Percentiles rank a stretch among this genome's conserved stretches.
These are phyloP conservation scores for Fusarium protoensiforme DNA, from an alignment of 2,329 filamentous ascomycete genomes.

Conservation along the genomic window DNA sequence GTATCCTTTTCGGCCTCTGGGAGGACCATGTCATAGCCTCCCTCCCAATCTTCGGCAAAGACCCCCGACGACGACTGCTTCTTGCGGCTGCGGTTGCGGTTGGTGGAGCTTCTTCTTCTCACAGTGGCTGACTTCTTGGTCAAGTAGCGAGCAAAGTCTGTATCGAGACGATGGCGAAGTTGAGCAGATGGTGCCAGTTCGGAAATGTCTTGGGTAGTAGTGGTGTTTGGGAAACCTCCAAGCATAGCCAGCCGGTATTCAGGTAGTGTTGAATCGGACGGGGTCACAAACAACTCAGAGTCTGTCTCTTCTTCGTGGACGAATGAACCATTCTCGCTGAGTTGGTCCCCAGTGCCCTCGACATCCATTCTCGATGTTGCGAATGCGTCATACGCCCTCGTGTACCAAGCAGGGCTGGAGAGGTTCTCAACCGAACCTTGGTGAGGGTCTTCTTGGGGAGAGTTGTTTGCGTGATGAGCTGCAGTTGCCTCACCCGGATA, in stretches of 20 bases:
- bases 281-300: background rate
- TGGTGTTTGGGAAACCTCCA: background rate
- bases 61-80: background rate
- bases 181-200: background rate
- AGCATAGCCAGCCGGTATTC: background rate
- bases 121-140: background rate
- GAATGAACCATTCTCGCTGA: background rate
- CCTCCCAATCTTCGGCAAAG: background rate
- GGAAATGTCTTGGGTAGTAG: background rate
- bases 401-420: background rate
- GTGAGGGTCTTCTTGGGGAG: background rate
- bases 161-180: slow-evolving; percentile 13
- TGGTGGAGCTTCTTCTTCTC: background rate
- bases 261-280: background rate
- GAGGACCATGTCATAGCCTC: background rate
- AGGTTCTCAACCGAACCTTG: background rate
- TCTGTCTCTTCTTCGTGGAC: background rate
- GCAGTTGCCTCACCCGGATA: background rate
- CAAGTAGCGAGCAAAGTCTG: background rate
- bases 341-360: background rate
- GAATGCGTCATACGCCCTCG: background rate
- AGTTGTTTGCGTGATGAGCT: background rate
- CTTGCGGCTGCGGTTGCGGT: background rate
- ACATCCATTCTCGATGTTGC: background rate
- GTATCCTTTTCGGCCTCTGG: slow-evolving; percentile 32